Conservation (phyloP, 164 flowering plant species). For the Piper betle region DNA sequence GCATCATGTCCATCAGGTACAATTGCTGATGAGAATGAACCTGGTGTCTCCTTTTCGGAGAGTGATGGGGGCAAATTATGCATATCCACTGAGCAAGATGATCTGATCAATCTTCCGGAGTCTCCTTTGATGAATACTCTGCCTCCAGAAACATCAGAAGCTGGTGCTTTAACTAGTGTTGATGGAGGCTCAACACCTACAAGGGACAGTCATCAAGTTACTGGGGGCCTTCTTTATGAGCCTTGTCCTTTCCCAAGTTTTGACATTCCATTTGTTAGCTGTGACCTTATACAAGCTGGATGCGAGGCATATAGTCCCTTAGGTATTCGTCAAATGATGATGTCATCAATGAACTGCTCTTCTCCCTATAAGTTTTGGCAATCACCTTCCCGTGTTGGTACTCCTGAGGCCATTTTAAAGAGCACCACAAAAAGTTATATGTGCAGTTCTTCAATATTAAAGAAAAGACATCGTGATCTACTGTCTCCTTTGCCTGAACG, state of each 20-base stretch:
- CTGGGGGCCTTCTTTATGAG: slow-evolving; percentile 64
- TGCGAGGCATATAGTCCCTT: slow-evolving; percentile 85
- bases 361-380: slow-evolving; percentile 76
- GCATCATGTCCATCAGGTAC: slow-evolving; percentile 21
- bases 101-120: slow-evolving; percentile 20
- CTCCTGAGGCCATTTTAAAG: slow-evolving; percentile 65
- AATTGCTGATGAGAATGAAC: slow-evolving; percentile 23
- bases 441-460: slow-evolving; percentile 76
- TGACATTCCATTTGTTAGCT: slow-evolving; percentile 88
- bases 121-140: slow-evolving; percentile 30
- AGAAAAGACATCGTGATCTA: slow-evolving; percentile 75
- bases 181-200: slow-evolving; percentile 15
- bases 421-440: slow-evolving; percentile 79
- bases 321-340: slow-evolving; percentile 83
- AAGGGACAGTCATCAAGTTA: slow-evolving; percentile 20
- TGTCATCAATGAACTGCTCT: slow-evolving; percentile 50
- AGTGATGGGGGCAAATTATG: slow-evolving; percentile 17
- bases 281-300: slow-evolving; percentile 77
- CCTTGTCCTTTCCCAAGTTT: slow-evolving; percentile 92
- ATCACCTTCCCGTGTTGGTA: slow-evolving; percentile 57
- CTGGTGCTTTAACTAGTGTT: slow-evolving; percentile 11
- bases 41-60: slow-evolving; percentile 19
- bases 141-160: slow-evolving; percentile 16
- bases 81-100: slow-evolving; percentile 17
- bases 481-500: slow-evolving; percentile 71